Evolutionary conservation across 2,329 filamentous ascomycete species (phyloP).

Genomic region (Aspergillus sp.): DNA sequence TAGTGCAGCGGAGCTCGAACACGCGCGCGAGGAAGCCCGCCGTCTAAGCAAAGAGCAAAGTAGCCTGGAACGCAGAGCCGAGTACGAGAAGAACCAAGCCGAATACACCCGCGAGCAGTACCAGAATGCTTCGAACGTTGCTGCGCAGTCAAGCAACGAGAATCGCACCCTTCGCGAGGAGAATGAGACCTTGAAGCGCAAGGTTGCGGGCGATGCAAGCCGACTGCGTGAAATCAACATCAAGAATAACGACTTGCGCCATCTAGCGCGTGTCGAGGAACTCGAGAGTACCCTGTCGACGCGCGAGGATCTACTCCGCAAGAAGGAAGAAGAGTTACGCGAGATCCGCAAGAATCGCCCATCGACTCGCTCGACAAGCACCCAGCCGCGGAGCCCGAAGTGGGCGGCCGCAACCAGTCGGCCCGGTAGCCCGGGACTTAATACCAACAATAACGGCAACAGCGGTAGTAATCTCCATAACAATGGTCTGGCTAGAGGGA

Average conservation of each 20-base stretch:
- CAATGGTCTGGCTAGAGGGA: constrained; percentile 23
- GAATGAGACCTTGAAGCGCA: constrained; percentile 29
- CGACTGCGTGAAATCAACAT: constrained; percentile 33
- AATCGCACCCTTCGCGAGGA: constrained; percentile 30
- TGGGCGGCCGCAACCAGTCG: constrained; percentile 28
- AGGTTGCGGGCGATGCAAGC: constrained; percentile 28
- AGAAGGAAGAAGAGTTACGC: constrained; percentile 39
- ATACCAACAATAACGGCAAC: constrained; percentile 19
- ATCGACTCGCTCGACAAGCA: constrained; percentile 35
- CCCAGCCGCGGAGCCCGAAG: constrained; percentile 36
- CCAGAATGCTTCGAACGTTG: constrained; percentile 38
- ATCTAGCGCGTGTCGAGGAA: constrained; percentile 32
- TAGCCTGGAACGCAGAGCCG: constrained; percentile 29
- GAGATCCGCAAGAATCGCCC: constrained; percentile 38
- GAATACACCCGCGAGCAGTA: constrained; percentile 42
- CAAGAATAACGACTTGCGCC: constrained; percentile 24
- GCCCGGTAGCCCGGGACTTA: constrained; percentile 34
- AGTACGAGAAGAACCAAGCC: constrained; percentile 36
- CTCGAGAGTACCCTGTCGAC: constrained; percentile 28
- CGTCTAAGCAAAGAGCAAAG: constrained; percentile 29
- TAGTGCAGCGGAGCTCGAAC: constrained; percentile 34
- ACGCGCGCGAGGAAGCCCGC: constrained; percentile 32
- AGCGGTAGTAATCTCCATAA: constrained; percentile 20
- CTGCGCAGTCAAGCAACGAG: constrained; percentile 35
- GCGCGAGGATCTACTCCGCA: constrained; percentile 33